A percentile compares a stretch with the other conserved stretches of the same genome.
Evolutionary conservation across 176 grass and related monocot genomes (phyloP).

Genomic region (Aegilops speltoides): DNA sequence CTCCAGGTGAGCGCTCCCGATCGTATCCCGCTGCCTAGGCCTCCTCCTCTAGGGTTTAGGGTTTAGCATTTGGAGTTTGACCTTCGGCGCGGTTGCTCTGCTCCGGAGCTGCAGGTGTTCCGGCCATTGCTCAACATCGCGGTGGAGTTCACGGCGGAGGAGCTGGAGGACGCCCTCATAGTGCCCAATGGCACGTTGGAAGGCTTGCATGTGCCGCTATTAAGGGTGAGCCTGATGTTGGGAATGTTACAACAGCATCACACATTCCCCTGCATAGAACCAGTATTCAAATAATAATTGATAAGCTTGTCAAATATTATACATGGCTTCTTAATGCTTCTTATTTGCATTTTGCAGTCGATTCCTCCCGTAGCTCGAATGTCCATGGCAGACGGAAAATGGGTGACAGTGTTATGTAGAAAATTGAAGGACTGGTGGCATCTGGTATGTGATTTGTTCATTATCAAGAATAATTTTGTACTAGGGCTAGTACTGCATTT

Average conservation of each 20-base stretch:
- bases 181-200: slow-evolving; percentile 61
- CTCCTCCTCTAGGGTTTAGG: slow-evolving; percentile 13
- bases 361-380: slow-evolving; percentile 85
- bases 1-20: slow-evolving; percentile 59
- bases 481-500: slow-evolving; percentile 28
- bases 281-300: neutral
- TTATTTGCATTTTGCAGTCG: slow-evolving; percentile 54
- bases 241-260: neutral
- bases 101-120: slow-evolving; percentile 64
- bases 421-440: slow-evolving; percentile 98
- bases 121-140: slow-evolving; percentile 72
- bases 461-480: slow-evolving; percentile 18
- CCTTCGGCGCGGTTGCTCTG: slow-evolving; percentile 18
- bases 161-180: slow-evolving; percentile 84
- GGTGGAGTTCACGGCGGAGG: slow-evolving; percentile 88
- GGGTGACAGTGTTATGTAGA: slow-evolving; percentile 86
- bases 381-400: slow-evolving; percentile 69
- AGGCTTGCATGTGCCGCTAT: slow-evolving; percentile 78
- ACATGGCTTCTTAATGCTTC: neutral
- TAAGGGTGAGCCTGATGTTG: slow-evolving; percentile 54
- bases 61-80: slow-evolving; percentile 21
- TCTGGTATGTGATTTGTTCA: slow-evolving; percentile 57
- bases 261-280: neutral
- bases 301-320: neutral
- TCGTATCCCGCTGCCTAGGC: neutral